Base-by-base conservation (phyloP, 108 stramenopile genomes). In the Cyclotella distinguenda region DNA sequence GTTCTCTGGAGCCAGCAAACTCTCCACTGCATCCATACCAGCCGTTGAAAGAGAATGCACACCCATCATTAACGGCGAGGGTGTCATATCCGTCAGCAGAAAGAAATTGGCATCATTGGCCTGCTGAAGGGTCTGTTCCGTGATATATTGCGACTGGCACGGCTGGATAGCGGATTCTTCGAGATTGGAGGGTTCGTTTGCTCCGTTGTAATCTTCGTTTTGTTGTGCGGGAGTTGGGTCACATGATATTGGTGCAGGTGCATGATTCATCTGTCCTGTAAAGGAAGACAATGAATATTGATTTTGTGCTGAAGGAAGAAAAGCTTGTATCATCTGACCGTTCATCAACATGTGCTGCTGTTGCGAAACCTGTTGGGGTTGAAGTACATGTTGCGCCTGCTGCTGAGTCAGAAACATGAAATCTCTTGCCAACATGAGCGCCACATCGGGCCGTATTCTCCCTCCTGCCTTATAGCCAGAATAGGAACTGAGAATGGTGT, bases 401-500 rank as follows among this genome's bases (percentile, higher is more conserved):
- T 63, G 75, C 58, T 85, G 86, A 38, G 66, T 79, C 45, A 93
- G 54, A 64, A 90, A 90, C 83, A 93, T 86, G 75, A 82, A 93
- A 65, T 93, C 92, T 10, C 92, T 60, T 13, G 92, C 92, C 36
- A 93, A 60, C 87, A 93, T 88, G 16, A 93, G 54, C 9, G 88
- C 92, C 63, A 93, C 87, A 50, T 93, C 92, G 6, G 68, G 59
- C 7, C 79, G 75, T 5, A 82, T 63, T 42, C 92, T 54, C 25
- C 86, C 87, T 2, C 82, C 76, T 16, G 87, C 77, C 30, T 81
- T 78, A 64, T 90, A 93, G 13, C 87, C 87, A 18, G 89, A 79
- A 47, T 82, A 93, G 7, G 92, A 93, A 45, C 82, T 87, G 16
- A 93, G 77, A 60, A 90, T 81, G 15, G 88, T 90, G 18, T 77